phyloP scores from a whole-genome alignment of 2,329 filamentous ascomycete species.

The Colletotrichum viniferum region DNA sequence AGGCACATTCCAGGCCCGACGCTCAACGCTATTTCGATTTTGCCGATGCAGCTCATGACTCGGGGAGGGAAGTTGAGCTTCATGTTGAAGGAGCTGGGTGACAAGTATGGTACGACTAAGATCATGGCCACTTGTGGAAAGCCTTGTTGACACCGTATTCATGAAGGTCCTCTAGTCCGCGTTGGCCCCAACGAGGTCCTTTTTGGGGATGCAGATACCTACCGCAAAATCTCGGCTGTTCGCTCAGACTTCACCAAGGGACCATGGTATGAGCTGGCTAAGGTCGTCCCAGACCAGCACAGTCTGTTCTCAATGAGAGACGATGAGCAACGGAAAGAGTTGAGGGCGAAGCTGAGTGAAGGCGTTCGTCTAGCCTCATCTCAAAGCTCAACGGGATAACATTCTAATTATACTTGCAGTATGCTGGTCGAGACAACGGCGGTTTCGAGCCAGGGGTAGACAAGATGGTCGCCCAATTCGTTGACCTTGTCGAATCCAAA shows the following conservation, averaged over 20 bases:
- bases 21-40: constrained; percentile 32
- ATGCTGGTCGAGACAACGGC: constrained; percentile 11
- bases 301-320: constrained; percentile 22
- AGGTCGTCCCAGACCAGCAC: constrained; percentile 15
- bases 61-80: constrained; percentile 4
- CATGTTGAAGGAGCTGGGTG: constrained; percentile 1
- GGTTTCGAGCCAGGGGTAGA: constrained; percentile 12
- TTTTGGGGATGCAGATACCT: constrained; percentile 15
- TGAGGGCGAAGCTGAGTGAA: constrained; percentile 20
- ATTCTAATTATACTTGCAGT: neutral
- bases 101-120: neutral
- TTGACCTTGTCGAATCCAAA: constrained; percentile 7
- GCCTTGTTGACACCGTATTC: constrained; percentile 27
- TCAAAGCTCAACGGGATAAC: accelerated
- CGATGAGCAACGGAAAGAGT: constrained; percentile 16
- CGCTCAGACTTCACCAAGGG: constrained; percentile 18
- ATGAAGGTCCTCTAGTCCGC: constrained; percentile 17
- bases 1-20: constrained; percentile 36
- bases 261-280: constrained; percentile 20
- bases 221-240: constrained; percentile 10
- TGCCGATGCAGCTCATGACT: constrained; percentile 28
- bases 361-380: neutral
- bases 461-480: neutral
- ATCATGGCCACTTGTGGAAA: neutral
- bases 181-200: constrained; percentile 25